A percentile compares a stretch with the other conserved stretches of the same genome.
Conservation (phyloP, 75 land plant species). For the Pinus albicaulis region DNA sequence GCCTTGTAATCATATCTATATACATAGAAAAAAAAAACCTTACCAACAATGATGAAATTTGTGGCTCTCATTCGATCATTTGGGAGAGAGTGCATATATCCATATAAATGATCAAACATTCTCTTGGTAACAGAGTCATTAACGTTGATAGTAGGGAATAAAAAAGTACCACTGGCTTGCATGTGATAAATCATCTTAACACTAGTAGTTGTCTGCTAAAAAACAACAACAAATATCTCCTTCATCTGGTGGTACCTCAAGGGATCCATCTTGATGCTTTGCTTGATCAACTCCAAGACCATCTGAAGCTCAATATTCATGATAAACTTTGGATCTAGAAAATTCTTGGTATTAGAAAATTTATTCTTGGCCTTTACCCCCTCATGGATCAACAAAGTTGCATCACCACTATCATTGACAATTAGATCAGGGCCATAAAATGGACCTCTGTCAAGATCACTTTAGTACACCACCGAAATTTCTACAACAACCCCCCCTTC, state of each 20-base stretch:
- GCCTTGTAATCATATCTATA: slow-evolving; percentile 93
- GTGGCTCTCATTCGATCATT: slow-evolving; percentile 84
- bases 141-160: slow-evolving; percentile 89
- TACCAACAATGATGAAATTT: slow-evolving; percentile 77
- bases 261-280: slow-evolving; percentile 62
- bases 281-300: slow-evolving; percentile 40
- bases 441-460: slow-evolving; percentile 82
- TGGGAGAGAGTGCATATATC: slow-evolving; percentile 78
- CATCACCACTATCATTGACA: slow-evolving; percentile 86
- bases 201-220: slow-evolving; percentile 86
- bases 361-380: slow-evolving; percentile 49
- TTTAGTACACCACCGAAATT: slow-evolving; percentile 99
- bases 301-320: slow-evolving; percentile 88
- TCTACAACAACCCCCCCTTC: slow-evolving; percentile 88
- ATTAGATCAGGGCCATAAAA: slow-evolving; percentile 88
- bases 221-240: slow-evolving; percentile 76
- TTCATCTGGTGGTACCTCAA: slow-evolving; percentile 74
- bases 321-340: slow-evolving; percentile 75
- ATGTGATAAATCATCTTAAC: slow-evolving; percentile 89
- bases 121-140: slow-evolving; percentile 97
- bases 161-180: slow-evolving; percentile 63
- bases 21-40: slow-evolving; percentile 73
- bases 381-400: slow-evolving; percentile 72
- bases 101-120: slow-evolving; percentile 85
- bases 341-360: slow-evolving; percentile 29